These are phyloP conservation scores for Ciborinia camelliae DNA, from an alignment of 2,329 filamentous ascomycete species.

Conservation along the genomic window DNA sequence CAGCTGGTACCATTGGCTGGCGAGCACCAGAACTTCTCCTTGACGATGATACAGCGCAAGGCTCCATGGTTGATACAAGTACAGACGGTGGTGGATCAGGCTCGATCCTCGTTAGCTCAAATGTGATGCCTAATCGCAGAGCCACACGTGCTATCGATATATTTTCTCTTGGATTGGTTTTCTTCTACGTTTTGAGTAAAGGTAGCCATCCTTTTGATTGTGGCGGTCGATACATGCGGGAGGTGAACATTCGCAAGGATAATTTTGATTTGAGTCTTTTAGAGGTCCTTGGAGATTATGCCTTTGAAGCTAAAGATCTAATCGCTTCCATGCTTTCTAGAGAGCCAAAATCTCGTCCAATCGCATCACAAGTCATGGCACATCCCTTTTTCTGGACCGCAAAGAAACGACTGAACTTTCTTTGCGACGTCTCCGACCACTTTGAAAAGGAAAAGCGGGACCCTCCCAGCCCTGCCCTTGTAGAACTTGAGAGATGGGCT, in stretches of 20 bases:
- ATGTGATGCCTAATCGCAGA: conserved; percentile 63
- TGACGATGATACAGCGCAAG: conserved; percentile 64
- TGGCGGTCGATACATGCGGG: conserved; percentile 89
- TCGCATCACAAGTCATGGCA: conserved; percentile 74
- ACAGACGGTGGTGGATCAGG: conserved; percentile 62
- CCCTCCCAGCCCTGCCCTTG: conserved; percentile 67
- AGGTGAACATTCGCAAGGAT: conserved; percentile 95
- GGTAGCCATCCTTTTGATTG: conserved; percentile 92
- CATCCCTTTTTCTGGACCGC: conserved; percentile 97
- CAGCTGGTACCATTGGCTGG: conserved; percentile 92
- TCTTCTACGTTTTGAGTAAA: conserved; percentile 95
- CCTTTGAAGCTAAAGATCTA: conserved; percentile 82
- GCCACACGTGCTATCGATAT: conserved; percentile 97
- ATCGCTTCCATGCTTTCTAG: conserved; percentile 72
- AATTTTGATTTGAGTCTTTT: conserved; percentile 69
- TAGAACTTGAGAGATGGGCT: conserved; percentile 54
- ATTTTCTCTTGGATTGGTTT: conserved; percentile 95
- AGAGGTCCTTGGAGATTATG: conserved; percentile 75
- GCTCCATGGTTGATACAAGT: conserved; percentile 47
- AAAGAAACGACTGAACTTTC: conserved; percentile 83
- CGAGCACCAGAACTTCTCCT: conserved; percentile 90
- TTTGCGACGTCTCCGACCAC: conserved; percentile 95
- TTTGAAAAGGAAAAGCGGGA: conserved; percentile 91
- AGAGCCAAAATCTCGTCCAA: conserved; percentile 59
- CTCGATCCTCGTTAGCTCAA: conserved; percentile 54